Percentiles rank a stretch among this genome's conserved stretches.
Evolutionary conservation across 2,329 filamentous ascomycete genomes (phyloP).

Genomic region (Aureobasidium pullulans): DNA sequence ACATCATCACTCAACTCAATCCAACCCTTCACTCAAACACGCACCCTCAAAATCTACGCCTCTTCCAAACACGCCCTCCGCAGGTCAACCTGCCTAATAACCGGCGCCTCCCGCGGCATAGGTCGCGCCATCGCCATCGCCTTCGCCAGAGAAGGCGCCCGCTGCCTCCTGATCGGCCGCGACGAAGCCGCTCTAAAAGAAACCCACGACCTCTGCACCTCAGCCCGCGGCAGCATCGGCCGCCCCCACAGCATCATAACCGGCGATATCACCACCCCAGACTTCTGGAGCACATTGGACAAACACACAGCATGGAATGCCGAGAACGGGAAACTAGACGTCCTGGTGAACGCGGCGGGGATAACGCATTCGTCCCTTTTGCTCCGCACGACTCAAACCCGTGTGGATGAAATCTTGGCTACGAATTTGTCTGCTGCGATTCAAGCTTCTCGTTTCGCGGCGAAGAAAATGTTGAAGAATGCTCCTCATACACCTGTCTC

Average conservation of each 20-base stretch:
- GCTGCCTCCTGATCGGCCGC: constrained; percentile 15
- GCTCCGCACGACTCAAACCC: constrained; percentile 42
- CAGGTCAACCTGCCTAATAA: constrained; percentile 32
- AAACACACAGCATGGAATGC: neutral
- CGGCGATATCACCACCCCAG: constrained; percentile 13
- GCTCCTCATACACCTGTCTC: constrained; percentile 39
- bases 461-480: constrained; percentile 41
- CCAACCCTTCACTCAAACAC: neutral
- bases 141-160: constrained; percentile 40
- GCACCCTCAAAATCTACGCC: neutral
- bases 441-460: constrained; percentile 49
- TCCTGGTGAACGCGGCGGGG: constrained; percentile 77
- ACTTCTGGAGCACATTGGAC: constrained; percentile 14
- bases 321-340: constrained; percentile 29
- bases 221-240: neutral
- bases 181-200: constrained; percentile 3
- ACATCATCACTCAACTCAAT: constrained; percentile 20
- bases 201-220: neutral
- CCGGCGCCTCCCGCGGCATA: constrained; percentile 44
- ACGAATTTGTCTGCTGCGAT: constrained; percentile 66
- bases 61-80: constrained; percentile 14
- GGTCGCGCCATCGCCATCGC: constrained; percentile 42
- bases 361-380: constrained; percentile 60
- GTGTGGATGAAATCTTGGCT: constrained; percentile 52
- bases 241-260: neutral